phyloP scores from a whole-genome alignment of 805 yeast genomes.

The Lachancea fermentati region DNA sequence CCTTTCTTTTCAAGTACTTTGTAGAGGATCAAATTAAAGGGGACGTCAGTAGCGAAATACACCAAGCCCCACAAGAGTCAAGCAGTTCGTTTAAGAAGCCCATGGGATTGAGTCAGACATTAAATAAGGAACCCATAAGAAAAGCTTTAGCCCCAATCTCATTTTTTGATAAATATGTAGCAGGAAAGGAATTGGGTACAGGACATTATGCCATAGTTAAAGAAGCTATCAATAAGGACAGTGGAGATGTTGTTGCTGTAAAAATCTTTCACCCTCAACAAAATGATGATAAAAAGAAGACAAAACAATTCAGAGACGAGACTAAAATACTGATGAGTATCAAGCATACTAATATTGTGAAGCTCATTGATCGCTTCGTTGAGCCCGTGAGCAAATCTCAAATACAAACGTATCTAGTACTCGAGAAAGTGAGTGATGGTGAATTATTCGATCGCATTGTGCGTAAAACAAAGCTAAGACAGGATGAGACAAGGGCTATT shows the following conservation, averaged over 20 bases:
- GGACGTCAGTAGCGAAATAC: not conserved
- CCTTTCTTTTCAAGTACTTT: constrained; percentile 44
- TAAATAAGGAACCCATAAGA: constrained; percentile 20
- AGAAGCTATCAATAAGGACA: constrained; percentile 52
- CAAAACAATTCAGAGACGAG: constrained; percentile 53
- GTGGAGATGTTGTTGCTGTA: constrained; percentile 64
- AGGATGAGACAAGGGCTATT: constrained; percentile 56
- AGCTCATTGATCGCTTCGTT: constrained; percentile 51
- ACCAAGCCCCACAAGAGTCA: not conserved
- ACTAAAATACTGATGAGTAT: constrained; percentile 58
- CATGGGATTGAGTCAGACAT: constrained; percentile 22
- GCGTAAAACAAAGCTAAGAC: constrained; percentile 53
- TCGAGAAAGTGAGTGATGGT: constrained; percentile 71
- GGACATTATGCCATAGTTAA: constrained; percentile 83
- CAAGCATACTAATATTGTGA: constrained; percentile 66
- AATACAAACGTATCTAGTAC: constrained; percentile 50
- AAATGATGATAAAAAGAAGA: constrained; percentile 36
- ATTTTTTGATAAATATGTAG: constrained; percentile 46
- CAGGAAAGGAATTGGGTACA: constrained; percentile 58
- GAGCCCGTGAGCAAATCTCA: constrained; percentile 45
- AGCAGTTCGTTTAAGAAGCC: constrained; percentile 25
- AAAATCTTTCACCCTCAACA: constrained; percentile 62
- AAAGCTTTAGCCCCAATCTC: constrained; percentile 28
- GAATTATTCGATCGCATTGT: constrained; percentile 71
- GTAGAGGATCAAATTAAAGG: constrained; percentile 11